Base-by-base conservation (phyloP, 768 basidiomycete genomes). In the Pulveroboletus frians region DNA sequence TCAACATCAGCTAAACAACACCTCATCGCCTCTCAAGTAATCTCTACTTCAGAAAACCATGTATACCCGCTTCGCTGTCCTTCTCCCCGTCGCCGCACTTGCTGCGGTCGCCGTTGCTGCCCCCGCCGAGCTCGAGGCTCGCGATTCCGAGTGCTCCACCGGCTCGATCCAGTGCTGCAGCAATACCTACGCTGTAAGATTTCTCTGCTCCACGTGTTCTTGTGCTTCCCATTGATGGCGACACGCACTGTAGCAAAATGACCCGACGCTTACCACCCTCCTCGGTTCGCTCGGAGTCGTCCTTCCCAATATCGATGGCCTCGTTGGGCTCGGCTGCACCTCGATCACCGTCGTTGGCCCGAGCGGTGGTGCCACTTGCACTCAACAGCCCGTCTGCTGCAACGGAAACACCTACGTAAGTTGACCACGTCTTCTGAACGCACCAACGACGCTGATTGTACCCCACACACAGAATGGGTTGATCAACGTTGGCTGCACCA, bases 381-480 rank as follows among this genome's bases (percentile, higher is more conserved):
- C 36, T 15, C 31, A 49, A 15, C 39, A 63, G 29, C 27, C 61
- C 1, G 54, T 63, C 36, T 61, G 61, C 20, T 61, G 60, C 49
- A 43, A 29, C 9, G 41, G 39, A 5, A 48, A 62, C 3, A 23
- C 4, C 15, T 60, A 36, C 8, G 60, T 61, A 17, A 52, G 57
- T 36, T 6, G 2, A 1, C 10, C 4, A 6, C 14, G 9, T 13
- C 5, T 21, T 8, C 15, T 17, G 15, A n/a, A 3, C 4, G 1
- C 21, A 3, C 7, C 9, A 1, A 3, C 0, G 21, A 15, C 5
- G 9, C 23, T 46, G 7, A 44, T 5, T 5, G 0, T 13, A 21
- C 4, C 30, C 3, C 15, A 27, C 2, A 2, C 14, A 9, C 17
- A 23, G 59, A 49, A 31, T 13, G 59, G 56, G 0, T 3, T 48